Base-by-base conservation (phyloP, 345 rosid genomes). In the Gossypium thurberi region DNA sequence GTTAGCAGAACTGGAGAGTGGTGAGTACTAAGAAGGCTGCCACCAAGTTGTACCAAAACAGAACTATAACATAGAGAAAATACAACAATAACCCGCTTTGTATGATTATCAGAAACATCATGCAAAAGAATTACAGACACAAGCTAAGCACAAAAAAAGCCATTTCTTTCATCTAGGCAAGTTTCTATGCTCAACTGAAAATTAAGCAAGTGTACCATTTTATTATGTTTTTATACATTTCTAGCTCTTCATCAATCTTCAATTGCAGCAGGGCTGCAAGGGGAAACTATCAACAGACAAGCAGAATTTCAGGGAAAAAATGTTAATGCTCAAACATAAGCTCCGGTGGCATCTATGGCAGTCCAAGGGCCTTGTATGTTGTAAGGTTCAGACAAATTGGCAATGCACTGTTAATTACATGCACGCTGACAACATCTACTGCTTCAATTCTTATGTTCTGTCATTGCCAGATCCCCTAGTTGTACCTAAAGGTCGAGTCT, bases 381-480 rank as follows among this genome's bases (percentile, higher is more conserved):
- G 2, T 33, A 56, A 69, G 48, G 63, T 42, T 60, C 59, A 13
- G 64, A 75, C 43, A 42, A 63, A 77, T 2, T 71, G 75, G 55
- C 48, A 44, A 21, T 3, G 15, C 17, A 64, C 26, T 21, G 51
- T 42, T 33, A 69, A 44, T 17, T 58, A 56, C n/a, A 46, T 25
- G 13, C 1, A 26, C 56, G 10, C 18, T 0, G 42, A 59, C 18
- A 8, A 8, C 42, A 71, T 69, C 15, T 67, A 80, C 53, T 76
- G 77, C 74, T 78, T 37, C 74, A 53, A 21, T 51, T 68, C 58
- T 75, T 78, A 84, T 2, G 71, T 52, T 71, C 52, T 82, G 70
- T 84, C 85, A 63, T 78, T 80, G 63, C 58, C 81, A 63, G 81
- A 70, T 75, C 65, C 77, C 43, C 53, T 68, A 59, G 60, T 78